Evolutionary conservation across 2,329 filamentous ascomycete species (phyloP), one percentile per base, ranked within the genome.

Genomic region (Epichloe brachyelytri): DNA sequence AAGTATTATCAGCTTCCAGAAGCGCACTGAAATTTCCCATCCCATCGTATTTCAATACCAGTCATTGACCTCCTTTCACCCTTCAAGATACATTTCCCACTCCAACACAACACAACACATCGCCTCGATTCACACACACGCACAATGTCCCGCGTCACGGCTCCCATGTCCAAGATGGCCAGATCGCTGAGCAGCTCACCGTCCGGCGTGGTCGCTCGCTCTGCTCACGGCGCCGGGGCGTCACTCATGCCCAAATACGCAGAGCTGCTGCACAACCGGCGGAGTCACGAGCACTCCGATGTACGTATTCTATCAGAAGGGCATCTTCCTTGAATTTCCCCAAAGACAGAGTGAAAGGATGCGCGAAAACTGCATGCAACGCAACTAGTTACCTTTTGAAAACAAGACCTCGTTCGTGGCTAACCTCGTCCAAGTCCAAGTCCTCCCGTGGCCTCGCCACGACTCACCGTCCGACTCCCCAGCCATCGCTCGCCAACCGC

Each of bases 91-190:
- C 30, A 30, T 0, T 30, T 30, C 30, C 30, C 30, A 30, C 30
- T 30, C 30, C 30, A 30, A 30, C 30, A 4, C 30, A 30, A 30
- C 30, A 4, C 30, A 30, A 11, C 30, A 30, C 30, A 30, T 30
- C 30, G 30, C 4, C 8, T 30, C 30, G 30, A 30, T 30, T 30
- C 30, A 30, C 30, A 30, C 30, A 30, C 30, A 10, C 30, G 30
- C 30, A 30, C 38, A 52, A 77, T 77, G 70, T 75, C 75, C 46
- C 67, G 75, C 61, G 67, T 78, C 54, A 72, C 74, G 15, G 68
- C 71, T 44, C 72, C 74, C 62, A 65, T 71, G 56, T 63, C 68
- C 61, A 76, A 76, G 65, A 67, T 78, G 60, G 56, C 72, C 56
- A 70, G 75, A 55, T 67, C 69, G 46, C 60, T 77, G 55, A 65